Base-by-base conservation (phyloP, 169 alveolate genomes). In the Cryptosporidium meleagridis region DNA sequence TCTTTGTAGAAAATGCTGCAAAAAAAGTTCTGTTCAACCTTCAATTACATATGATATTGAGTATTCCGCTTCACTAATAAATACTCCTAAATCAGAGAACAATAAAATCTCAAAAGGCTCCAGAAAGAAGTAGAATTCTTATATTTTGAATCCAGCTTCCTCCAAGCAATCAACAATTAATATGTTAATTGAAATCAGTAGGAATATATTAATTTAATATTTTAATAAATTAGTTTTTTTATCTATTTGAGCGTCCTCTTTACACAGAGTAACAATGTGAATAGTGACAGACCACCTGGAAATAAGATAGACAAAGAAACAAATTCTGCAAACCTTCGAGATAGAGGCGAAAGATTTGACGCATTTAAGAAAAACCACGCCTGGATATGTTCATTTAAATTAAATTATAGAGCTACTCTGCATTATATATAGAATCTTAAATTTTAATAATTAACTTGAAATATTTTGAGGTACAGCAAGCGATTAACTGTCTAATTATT, bases 81-180 rank as follows among this genome's bases (percentile, higher is more conserved):
- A 65, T 26, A 80, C 73, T 3, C 65, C 89, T 29, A 80, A 51
- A 41, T 80, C 89, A 41, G 89, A 80, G 1, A 39, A 41, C 21
- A 52, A 37, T 18, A 80, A 80, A 62, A 65, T 70, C 10, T 53
- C 71, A 10, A 80, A 80, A 29, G 44, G 29, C 10, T 62, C 89
- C 10, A 80, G 75, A n/a, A 80, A 80, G 31, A 80, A 80, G 35
- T 59, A 80, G 33, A 23, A 69, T n/a, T 16, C 23, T 39, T 0
- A 18, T 6, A 65, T 31, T 33, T 23, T 23, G 18, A 67, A 9
- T 37, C 23, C 3, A 61, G 9, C 0, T 61, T 61, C 12, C 23
- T 4, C 1, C 2, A n/a, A 61, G 29, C 71, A 37, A 31, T 10
- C 14, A 21, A 67, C 5, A 12, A 67, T 16, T 67, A 7, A 9